Base-by-base conservation (phyloP, 441 rosid genomes). In the Macaranga tanarius region DNA sequence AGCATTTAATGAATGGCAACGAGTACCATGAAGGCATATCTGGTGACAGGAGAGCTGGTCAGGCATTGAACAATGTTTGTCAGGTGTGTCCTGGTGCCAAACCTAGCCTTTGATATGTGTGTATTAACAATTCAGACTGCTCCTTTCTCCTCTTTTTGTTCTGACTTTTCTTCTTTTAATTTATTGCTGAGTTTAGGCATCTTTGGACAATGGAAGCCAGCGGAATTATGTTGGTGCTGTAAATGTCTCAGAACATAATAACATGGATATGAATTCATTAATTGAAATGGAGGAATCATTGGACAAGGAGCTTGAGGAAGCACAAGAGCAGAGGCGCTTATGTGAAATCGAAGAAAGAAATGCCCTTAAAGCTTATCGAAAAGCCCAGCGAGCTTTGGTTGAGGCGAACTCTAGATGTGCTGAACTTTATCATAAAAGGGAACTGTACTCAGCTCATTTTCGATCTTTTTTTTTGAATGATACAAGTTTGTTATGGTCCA, bases 301-400 rank as follows among this genome's bases (percentile, higher is more conserved):
- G 71, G 99, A 95, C 85, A 93, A 79, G 83, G 95, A 91, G 75
- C 88, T 95, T 76, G 98, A 86, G 72, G 90, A 88, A 79, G 98
- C 93, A 67, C 98, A 95, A 71, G 90, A 91, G 68, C 80, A 77
- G 69, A 82, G 93, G 76, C 84, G 77, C 72, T 83, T 71, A 55
- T 88, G 94, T 82, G 98, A 95, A 87, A 81, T 89, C 86, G 99
- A 95, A 83, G 99, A 95, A 82, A 87, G 95, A 78, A 91, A 89
- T 76, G 95, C 98, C 58, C 92, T 93, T 65, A 93, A 84, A 82
- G 90, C 90, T 65, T 95, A 91, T 80, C 82, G 94, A 74, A 90
- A 86, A 83, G 90, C 97, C 20, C 99, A 91, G 76, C 90, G 91
- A 78, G 91, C 89, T 74, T 78, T 95, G 85, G 76, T 95, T 63